These are phyloP conservation scores for Cystofilobasidium capitatum DNA, from an alignment of 768 basidiomycete species.

Conservation along the genomic window DNA sequence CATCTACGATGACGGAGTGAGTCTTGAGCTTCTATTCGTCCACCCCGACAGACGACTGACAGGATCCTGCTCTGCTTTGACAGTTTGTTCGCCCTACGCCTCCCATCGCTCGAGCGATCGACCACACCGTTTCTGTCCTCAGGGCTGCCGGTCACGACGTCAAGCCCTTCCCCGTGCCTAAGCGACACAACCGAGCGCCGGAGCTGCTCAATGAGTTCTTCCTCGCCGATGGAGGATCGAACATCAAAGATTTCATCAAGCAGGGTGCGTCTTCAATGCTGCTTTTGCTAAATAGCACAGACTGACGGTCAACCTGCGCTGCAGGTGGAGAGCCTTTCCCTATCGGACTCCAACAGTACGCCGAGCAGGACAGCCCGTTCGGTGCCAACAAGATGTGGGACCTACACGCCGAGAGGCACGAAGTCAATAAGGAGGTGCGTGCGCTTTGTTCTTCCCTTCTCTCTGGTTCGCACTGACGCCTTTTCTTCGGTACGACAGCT, in stretches of 20 bases:
- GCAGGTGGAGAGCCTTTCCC: conserved; percentile 32
- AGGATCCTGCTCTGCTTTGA: no score
- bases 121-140: conserved; percentile 51
- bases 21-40: conserved; percentile 40
- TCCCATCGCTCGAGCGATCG: conserved; percentile 54
- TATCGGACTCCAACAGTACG: conserved; percentile 26
- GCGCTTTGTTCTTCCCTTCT: background rate
- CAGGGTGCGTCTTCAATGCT: no score
- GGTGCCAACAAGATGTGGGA: conserved; percentile 30
- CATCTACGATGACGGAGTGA: conserved; percentile 29
- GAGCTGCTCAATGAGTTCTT: conserved; percentile 27
- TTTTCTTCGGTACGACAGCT: background rate
- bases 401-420: conserved; percentile 27
- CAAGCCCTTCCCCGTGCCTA: conserved; percentile 47
- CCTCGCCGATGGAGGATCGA: conserved; percentile 30
- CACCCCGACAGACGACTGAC: conserved; percentile 53
- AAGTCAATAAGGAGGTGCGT: conserved; percentile 26
- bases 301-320: no score
- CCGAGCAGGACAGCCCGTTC: conserved; percentile 21
- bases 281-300: no score
- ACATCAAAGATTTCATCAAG: conserved; percentile 28
- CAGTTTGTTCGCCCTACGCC: conserved; percentile 50
- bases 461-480: background rate
- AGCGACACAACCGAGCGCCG: background rate
- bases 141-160: conserved; percentile 52